Percentiles rank a stretch among this genome's conserved stretches.
phyloP scores from a whole-genome alignment of 495 filamentous ascomycete genomes.

The Tuber magnatum region DNA sequence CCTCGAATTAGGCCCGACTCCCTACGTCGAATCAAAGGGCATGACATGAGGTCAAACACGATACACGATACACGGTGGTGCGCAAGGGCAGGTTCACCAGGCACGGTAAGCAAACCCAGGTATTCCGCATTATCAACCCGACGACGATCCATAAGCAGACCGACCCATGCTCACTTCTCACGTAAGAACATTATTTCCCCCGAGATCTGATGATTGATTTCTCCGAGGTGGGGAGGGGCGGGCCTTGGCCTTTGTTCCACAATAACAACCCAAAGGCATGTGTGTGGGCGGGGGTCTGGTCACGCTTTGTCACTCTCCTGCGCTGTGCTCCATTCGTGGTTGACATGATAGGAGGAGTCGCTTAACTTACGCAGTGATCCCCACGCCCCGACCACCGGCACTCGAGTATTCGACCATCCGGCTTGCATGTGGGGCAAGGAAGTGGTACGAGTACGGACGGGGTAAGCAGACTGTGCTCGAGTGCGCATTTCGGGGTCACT shows the following conservation, averaged over 20 bases:
- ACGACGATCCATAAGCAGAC: neutral
- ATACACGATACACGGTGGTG: neutral
- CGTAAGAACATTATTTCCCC: slow-evolving; percentile 4
- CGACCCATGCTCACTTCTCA: neutral
- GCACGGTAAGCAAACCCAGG: slow-evolving; percentile 5
- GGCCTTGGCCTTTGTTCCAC: neutral
- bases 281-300: neutral
- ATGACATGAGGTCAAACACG: neutral
- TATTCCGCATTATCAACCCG: neutral
- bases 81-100: neutral
- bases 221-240: neutral
- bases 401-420: neutral
- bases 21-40: neutral
- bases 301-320: neutral
- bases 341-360: neutral
- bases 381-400: neutral
- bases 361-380: neutral
- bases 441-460: neutral
- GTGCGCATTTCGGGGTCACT: neutral
- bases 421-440: neutral
- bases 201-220: slow-evolving; percentile 1
- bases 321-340: neutral
- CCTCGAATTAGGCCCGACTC: neutral
- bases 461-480: neutral
- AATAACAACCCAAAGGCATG: neutral